Evolutionary conservation across 2,329 filamentous ascomycete species (phyloP), one percentile per base, ranked within the genome.

Genomic region (Fusarium falciforme): DNA sequence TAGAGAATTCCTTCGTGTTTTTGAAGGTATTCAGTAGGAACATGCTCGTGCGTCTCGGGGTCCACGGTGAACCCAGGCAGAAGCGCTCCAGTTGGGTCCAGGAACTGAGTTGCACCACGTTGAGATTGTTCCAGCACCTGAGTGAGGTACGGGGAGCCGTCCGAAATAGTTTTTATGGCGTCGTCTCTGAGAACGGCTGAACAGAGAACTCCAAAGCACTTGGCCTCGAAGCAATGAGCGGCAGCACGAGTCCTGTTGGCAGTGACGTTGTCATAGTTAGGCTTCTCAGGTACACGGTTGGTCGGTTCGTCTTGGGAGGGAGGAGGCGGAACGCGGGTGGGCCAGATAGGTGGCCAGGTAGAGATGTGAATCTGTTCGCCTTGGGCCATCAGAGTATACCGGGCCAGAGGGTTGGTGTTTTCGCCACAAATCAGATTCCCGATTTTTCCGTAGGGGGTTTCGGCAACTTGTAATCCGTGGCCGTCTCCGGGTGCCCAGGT

Each of bases 201-300:
- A 70, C 86, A 88, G n/a, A 88, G 76, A 1, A 90, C 83, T 0
- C 88, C 88, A 54, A 89, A 90, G 44, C 84, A 87, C 71, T 90
- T 90, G 0, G 86, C 88, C 66, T 89, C 89, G 70, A 90, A 90
- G 72, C 87, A 89, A 75, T 90, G 88, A 0, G 87, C 87, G 0
- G 87, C 87, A 2, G 86, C 85, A 4, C 88, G 80, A 0, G 82
- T 87, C 17, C 83, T 80, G 69, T 90, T 90, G 0, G 88, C 88
- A 0, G 85, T 81, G 2, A 89, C 80, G 68, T 90, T 89, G 71
- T 90, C 86, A 71, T 89, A 90, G 49, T 89, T 86, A 0, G 68
- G 66, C 5, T 66, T 68, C 0, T 49, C n/a, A 3, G 17, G 2
- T 0, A 0, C 14, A 1, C 1, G 20, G 2, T 11, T 17, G 11